Evolutionary conservation across 768 basidiomycete species (phyloP), one percentile per base, ranked within the genome.

Genomic region (Crepidotus variabilis): DNA sequence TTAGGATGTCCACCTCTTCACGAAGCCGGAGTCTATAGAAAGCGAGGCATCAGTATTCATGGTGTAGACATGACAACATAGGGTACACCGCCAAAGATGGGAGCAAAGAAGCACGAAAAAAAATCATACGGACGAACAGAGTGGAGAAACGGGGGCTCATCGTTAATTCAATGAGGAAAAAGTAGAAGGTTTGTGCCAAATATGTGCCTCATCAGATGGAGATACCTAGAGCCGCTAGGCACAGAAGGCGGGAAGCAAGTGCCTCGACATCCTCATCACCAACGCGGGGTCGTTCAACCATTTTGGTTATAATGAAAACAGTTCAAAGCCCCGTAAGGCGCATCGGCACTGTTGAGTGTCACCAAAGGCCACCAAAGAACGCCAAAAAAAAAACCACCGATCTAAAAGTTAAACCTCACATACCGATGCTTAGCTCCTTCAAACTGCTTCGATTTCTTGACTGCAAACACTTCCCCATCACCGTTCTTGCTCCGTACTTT

Each of bases 381-480:
- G 47, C 49, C n/a, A 59, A 59, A 61, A 18, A 56, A 35, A 47
- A 55, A 33, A 36, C 45, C 54, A 55, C 43, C 39, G 50, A 54
- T 47, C 47, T 56, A 63, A 63, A 59, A 60, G 59, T 57, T 63
- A 54, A 48, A 59, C 55, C 52, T 55, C 35, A 74, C 85, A 65
- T 69, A 95, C 91, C 96, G 81, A 73, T 97, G 95, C 71, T 90
- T 88, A 39, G 81, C 82, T 23, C 96, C 96, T 65, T 94, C 90
- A 63, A 97, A 95, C 32, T 84, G 81, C 74, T 95, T 94, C 28
- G 92, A 95, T 69, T 91, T 90, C 79, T 99, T 99, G 65, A 99
- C 85, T 9, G 96, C 96, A 69, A 81, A 95, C 33, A 92, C 71
- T 49, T 74, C 72, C 34, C 69, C 65, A 35, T 81, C 75, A 58